Evolutionary conservation across 768 basidiomycete genomes (phyloP).

Genomic region (Lactarius tabidus): DNA sequence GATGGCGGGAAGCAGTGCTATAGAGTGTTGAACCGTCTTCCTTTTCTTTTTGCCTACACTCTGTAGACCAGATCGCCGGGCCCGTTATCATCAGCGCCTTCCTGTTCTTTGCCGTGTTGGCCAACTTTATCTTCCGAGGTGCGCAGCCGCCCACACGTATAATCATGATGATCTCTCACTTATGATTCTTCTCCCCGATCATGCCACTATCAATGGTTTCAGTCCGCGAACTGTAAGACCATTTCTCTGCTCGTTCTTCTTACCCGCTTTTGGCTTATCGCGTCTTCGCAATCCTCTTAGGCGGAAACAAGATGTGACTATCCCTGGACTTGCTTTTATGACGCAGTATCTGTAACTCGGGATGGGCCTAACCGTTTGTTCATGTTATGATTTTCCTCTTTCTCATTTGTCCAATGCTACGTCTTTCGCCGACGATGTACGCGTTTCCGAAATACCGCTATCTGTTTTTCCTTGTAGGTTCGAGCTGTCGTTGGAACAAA

Average conservation of each 20-base stretch:
- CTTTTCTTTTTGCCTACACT: background rate
- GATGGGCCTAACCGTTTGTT: background rate
- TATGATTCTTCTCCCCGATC: background rate
- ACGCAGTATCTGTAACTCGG: constrained; percentile 14
- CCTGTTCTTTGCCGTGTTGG: constrained; percentile 83
- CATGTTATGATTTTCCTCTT: background rate
- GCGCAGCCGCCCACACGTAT: constrained; percentile 2
- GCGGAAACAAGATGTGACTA: constrained; percentile 19
- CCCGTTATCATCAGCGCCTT: constrained; percentile 78
- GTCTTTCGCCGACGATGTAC: background rate
- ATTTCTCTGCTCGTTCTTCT: background rate
- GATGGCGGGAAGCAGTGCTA: background rate
- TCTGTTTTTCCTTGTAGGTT: background rate
- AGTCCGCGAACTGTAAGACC: constrained; percentile 25
- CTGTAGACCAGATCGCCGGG: constrained; percentile 71
- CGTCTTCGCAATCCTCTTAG: constrained; percentile 4
- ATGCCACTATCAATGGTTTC: background rate
- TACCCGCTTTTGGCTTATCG: background rate
- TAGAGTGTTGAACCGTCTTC: constrained; percentile 1
- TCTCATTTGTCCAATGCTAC: background rate
- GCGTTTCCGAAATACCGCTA: background rate
- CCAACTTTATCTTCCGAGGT: constrained; percentile 88
- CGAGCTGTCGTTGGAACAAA: background rate
- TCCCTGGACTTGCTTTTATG: constrained; percentile 22
- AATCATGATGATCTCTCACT: constrained; percentile 2